Conservation (phyloP, 2,329 filamentous ascomycete species). For the Metarhizium humberi region DNA sequence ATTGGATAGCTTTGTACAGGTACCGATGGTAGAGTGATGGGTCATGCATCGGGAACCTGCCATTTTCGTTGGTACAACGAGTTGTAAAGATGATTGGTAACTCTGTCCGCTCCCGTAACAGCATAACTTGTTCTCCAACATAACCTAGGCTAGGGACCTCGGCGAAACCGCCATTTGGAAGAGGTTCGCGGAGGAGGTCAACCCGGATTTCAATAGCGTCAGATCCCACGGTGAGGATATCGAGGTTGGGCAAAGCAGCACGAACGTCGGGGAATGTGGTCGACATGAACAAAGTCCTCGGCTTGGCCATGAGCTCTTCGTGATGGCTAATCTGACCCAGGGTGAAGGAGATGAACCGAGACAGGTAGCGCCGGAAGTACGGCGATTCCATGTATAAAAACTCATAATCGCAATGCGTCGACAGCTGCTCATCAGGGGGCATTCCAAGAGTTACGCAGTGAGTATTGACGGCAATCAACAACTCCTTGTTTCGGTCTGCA, state of each 20-base stretch:
- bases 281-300: constrained; percentile 75
- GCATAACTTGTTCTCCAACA: constrained; percentile 79
- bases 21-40: constrained; percentile 68
- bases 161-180: constrained; percentile 51
- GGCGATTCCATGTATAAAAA: constrained; percentile 70
- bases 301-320: constrained; percentile 66
- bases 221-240: constrained; percentile 78
- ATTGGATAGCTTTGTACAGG: constrained; percentile 75
- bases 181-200: constrained; percentile 67
- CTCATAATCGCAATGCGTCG: constrained; percentile 69
- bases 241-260: constrained; percentile 72
- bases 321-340: constrained; percentile 73
- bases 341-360: constrained; percentile 70
- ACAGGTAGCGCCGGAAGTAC: constrained; percentile 66
- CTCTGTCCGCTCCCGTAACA: constrained; percentile 73
- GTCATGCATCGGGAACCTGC: constrained; percentile 75
- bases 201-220: constrained; percentile 81
- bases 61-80: constrained; percentile 72
- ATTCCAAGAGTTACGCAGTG: constrained; percentile 66
- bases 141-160: constrained; percentile 70
- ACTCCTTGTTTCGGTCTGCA: constrained; percentile 43
- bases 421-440: constrained; percentile 57
- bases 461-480: constrained; percentile 63
- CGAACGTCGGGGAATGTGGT: constrained; percentile 83
- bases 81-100: constrained; percentile 88